phyloP scores from a whole-genome alignment of 2,329 filamentous ascomycete species.

The Trichoderma atrobrunneum region DNA sequence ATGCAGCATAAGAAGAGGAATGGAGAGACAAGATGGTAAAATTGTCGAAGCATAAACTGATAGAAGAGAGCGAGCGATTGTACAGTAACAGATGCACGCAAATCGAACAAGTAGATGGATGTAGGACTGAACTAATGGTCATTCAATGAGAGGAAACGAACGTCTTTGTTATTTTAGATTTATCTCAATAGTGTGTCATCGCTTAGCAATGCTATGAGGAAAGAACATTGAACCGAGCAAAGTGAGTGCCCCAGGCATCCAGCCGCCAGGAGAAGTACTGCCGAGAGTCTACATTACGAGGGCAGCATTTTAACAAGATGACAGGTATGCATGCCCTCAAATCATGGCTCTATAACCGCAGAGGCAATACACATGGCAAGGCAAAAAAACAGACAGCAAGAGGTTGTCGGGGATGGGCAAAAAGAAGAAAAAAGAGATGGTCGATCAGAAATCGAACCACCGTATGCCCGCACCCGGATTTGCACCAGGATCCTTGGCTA shows the following conservation, averaged over 20 bases:
- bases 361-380: background rate
- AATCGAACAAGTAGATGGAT: background rate
- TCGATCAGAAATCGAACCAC: background rate
- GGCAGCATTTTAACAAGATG: background rate
- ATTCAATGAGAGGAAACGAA: background rate
- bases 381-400: background rate
- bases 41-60: background rate
- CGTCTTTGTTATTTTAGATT: background rate
- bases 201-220: background rate
- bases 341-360: background rate
- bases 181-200: background rate
- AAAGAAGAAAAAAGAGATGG: slow-evolving; percentile 3
- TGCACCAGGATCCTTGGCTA: slow-evolving; percentile 39
- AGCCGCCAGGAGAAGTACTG: background rate
- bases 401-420: background rate
- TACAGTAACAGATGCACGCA: background rate
- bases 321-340: background rate
- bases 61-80: background rate
- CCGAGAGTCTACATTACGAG: background rate
- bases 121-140: background rate
- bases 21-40: background rate
- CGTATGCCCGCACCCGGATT: slow-evolving; percentile 34
- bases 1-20: background rate
- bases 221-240: background rate
- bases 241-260: background rate